These are phyloP conservation scores for Austropuccinia psidii DNA, from an alignment of 1,284 basidiomycete species.

Conservation along the genomic window DNA sequence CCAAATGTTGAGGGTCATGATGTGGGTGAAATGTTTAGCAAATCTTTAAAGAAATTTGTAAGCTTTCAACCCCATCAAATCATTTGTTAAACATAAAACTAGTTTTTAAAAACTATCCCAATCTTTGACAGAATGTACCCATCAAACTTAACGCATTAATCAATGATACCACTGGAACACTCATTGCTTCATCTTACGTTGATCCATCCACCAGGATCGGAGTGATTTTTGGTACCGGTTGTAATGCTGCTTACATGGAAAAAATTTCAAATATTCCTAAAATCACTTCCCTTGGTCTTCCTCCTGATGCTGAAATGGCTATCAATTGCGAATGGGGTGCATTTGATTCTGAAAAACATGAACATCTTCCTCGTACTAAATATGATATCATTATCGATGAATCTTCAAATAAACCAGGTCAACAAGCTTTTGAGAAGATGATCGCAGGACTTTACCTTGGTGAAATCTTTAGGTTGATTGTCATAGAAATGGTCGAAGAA, in stretches of 20 bases:
- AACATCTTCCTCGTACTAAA: conserved; percentile 76
- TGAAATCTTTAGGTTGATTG: conserved; percentile 85
- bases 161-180: conserved; percentile 94
- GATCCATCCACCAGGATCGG: conserved; percentile 83
- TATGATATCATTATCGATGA: conserved; percentile 91
- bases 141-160: conserved; percentile 75
- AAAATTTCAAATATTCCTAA: conserved; percentile 67
- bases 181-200: conserved; percentile 95
- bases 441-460: conserved; percentile 96
- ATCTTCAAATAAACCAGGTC: conserved; percentile 87
- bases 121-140: conserved; percentile 52
- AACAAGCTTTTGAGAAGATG: conserved; percentile 95
- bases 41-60: conserved; percentile 63
- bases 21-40: conserved; percentile 83
- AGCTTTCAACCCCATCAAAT: conserved; percentile 35
- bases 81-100: background rate
- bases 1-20: conserved; percentile 85
- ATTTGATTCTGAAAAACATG: conserved; percentile 92
- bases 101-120: background rate
- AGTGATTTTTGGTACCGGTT: conserved; percentile 95
- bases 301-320: conserved; percentile 64
- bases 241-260: conserved; percentile 82
- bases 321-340: conserved; percentile 98
- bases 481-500: conserved; percentile 92
- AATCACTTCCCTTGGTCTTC: conserved; percentile 65